A percentile compares a stretch with the other conserved stretches of the same genome.
These are phyloP conservation scores for Xylaria intraflava DNA, from an alignment of 495 filamentous ascomycete species.

Conservation along the genomic window DNA sequence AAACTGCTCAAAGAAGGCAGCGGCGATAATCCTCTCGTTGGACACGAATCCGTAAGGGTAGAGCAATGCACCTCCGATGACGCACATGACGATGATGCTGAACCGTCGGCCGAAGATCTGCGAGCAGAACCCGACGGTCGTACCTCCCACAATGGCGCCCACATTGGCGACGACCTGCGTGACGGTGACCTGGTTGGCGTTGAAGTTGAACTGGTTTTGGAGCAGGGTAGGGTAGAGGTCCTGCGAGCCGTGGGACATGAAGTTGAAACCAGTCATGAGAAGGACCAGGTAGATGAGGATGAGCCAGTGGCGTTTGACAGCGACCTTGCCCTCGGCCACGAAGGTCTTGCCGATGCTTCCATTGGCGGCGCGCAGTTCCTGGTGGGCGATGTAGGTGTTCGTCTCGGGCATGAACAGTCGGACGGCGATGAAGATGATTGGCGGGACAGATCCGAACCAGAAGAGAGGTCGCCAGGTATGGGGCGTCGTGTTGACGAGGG, in stretches of 20 bases:
- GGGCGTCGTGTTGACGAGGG: conserved; percentile 61
- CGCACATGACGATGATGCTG: conserved; percentile 68
- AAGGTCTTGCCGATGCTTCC: conserved; percentile 54
- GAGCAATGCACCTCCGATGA: conserved; percentile 70
- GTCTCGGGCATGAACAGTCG: conserved; percentile 75
- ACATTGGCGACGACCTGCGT: conserved; percentile 82
- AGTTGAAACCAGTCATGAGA: conserved; percentile 88
- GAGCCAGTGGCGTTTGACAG: conserved; percentile 70
- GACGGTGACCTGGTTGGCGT: conserved; percentile 63
- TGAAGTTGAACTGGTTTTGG: conserved; percentile 68
- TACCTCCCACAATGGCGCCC: conserved; percentile 74
- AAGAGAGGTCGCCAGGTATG: conserved; percentile 77
- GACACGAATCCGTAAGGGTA: conserved; percentile 76
- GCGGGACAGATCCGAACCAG: conserved; percentile 79
- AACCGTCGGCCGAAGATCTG: conserved; percentile 81
- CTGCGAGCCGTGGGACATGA: conserved; percentile 90
- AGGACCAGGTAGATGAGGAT: conserved; percentile 73
- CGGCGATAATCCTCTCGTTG: conserved; percentile 58
- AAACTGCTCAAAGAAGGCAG: conserved; percentile 90
- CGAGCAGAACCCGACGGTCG: conserved; percentile 65
- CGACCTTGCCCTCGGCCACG: conserved; percentile 66
- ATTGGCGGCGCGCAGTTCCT: conserved; percentile 50
- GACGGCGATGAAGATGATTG: conserved; percentile 74
- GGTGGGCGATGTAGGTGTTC: conserved; percentile 55
- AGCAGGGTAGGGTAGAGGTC: conserved; percentile 88